Base-by-base conservation (phyloP, 2,329 filamentous ascomycete genomes). In the Elsinoe australis region DNA sequence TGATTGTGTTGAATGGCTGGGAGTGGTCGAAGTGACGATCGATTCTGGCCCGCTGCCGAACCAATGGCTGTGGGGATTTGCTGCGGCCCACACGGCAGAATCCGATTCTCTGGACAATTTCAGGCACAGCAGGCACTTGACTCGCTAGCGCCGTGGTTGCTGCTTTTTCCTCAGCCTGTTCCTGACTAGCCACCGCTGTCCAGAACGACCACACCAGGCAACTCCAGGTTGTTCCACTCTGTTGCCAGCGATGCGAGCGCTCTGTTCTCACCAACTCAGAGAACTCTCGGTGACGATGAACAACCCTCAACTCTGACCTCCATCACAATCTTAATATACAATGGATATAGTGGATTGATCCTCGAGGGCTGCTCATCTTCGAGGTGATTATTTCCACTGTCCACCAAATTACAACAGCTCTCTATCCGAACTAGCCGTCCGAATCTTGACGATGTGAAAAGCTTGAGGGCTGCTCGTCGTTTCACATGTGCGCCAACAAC, bases 401-500 rank as follows among this genome's bases (percentile, higher is more conserved):
- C 28, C 6, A 14, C 15, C 8, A 44, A 14, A 44, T 29, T 31
- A 32, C 39, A 19, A 15, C 24, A 12, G 4, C 24, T 10, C 31
- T 26, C 39, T 17, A 44, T 28, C 39, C 28, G 18, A 29, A 24
- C 24, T 44, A 44, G n/a, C 26, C 39, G 39, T 12, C 39, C 17
- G 39, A 17, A 10, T 18, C 21, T 19, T 44, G 24, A 28, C 2
- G 21, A 44, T 31, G 12, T 31, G 39, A 21, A 44, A 44, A 44
- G 39, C 39, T 44, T 44, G 39, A 32, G 19, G 22, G 14, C 14
- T n/a, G 26, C 21, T 31, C 39, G 39, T 15, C 28, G 39, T 44
- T 44, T 44, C 39, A 44, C 24, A 32, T 31, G 9, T 28, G 35
- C 39, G 39, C 39, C 39, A 29, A 18, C 14, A 15, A 18, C 24